Base-by-base conservation (phyloP, 192 early-diverging fungal species). In the Lunasporangiospora selenospora region DNA sequence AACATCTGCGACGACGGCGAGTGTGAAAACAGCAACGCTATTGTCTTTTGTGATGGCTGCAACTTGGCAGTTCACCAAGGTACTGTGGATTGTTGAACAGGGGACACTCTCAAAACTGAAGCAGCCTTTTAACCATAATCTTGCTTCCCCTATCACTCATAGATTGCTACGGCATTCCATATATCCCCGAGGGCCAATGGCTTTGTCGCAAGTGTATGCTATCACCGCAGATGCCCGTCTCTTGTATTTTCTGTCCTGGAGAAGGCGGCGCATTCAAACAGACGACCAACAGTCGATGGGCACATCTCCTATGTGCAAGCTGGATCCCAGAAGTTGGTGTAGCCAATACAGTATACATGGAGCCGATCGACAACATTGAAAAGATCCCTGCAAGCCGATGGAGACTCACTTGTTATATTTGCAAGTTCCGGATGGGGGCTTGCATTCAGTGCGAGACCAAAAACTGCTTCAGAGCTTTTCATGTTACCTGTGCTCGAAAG, bases 131-230 rank as follows among this genome's bases (percentile, higher is more conserved):
- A 23, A 19, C 24, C 32, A 13, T 44, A 10, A 11, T 29, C 4
- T 29, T 30, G 13, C 31, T 46, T 33, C 27, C 3, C 34, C 37
- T 19, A 32, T 41, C 27, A 59, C 24, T 33, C 16, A 40, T 70
- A 90, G 96, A 98, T 75, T 99, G 98, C 75, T 99, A 99, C 76
- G 98, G 98, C 21, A 88, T 99, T 39, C 97, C 98, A 2, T 98
- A 92, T 73, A 98, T 99, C 48, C 98, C 98, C 10, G 98, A 99
- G 82, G 98, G 97, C 11, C 97, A 97, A 75, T 99, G 98, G 98
- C 81, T 99, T 26, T 99, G 98, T 62, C 87, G 98, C 21, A 92
- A 91, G 53, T 99, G 98, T 80, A 98, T 98, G 93, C 78, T 98
- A 40, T 91, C 91, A 29, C 98, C 98, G 1, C 96, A 96, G 43